Evolutionary conservation across 1,139 yeast genomes (phyloP).

Genomic region (Taiozyma sp.): DNA sequence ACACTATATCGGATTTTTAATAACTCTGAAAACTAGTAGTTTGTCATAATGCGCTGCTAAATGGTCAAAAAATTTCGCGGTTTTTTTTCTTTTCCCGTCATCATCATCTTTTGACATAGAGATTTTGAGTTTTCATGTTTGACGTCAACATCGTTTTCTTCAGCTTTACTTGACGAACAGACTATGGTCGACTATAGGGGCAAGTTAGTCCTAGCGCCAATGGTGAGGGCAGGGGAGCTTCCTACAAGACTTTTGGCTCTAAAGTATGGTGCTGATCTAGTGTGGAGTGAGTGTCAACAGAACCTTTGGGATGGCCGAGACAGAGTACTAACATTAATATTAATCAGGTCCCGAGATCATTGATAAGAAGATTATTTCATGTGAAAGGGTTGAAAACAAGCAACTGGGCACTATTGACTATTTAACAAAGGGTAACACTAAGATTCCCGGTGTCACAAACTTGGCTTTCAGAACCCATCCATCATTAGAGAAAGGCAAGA

Average conservation of each 20-base stretch:
- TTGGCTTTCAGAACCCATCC: slow-evolving; percentile 75
- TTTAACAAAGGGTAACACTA: slow-evolving; percentile 33
- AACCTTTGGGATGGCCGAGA: not conserved
- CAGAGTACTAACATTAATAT: not conserved
- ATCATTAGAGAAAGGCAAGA: slow-evolving; percentile 49
- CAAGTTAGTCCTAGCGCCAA: slow-evolving; percentile 85
- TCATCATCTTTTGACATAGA: not conserved
- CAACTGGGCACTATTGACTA: slow-evolving; percentile 59
- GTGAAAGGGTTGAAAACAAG: slow-evolving; percentile 56
- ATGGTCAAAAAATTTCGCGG: not conserved
- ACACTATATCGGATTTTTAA: slow-evolving; percentile 62
- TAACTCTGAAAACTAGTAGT: not conserved
- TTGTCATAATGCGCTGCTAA: not conserved
- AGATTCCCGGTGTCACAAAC: slow-evolving; percentile 37
- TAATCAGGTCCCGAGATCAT: slow-evolving; percentile 70
- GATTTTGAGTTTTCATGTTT: not conserved
- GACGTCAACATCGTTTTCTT: not conserved
- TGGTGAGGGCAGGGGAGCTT: slow-evolving; percentile 94
- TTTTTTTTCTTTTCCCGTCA: not conserved
- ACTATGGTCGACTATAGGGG: slow-evolving; percentile 53
- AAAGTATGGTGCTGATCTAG: slow-evolving; percentile 85
- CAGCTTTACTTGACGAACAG: not conserved
- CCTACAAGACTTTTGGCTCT: slow-evolving; percentile 82
- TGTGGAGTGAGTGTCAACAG: slow-evolving; percentile 54
- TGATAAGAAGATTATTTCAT: slow-evolving; percentile 74